Evolutionary conservation across 257 asterid genomes (phyloP), one percentile per base, ranked within the genome.

Genomic region (Euphrasia confusa): DNA sequence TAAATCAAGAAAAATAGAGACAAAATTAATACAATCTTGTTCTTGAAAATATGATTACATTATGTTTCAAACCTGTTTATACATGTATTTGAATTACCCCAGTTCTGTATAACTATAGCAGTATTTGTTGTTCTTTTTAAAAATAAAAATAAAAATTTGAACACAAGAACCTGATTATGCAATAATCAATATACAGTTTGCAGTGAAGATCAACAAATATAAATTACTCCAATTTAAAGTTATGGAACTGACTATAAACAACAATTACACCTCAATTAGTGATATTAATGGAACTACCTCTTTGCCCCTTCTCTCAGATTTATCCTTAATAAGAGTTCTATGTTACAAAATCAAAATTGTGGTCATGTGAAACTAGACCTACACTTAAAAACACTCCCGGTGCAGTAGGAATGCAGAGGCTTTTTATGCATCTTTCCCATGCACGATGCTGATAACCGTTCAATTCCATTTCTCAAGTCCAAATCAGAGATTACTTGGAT

Each of bases 331-430:
- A 62, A 45, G 55, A 59, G 64, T 54, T 54, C 79, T 78, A 84
- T 74, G 86, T 81, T 73, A 80, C 87, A 76, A 70, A 73, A 71
- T 68, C 84, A 78, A 85, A 82, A 80, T 68, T 82, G 83, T 76
- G 72, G 66, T 62, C 70, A 72, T 64, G 57, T 61, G 72, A 74
- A 72, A 74, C 73, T 67, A 65, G 50, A 72, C 66, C 81, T 56
- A 54, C 59, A 68, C 77, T 79, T 59, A n/a, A 33, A 58, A 58
- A 58, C 74, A 69, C 61, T 4, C 74, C 74, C 78, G 10, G 67
- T 68, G n/a, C 50, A 6, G 30, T 24, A 21, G 33, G 32, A 63
- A 33, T 75, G 66, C 72, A 62, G 42, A 65, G 52, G 58, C 70
- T 54, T 60, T 61, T 18, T 21, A 40, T 47, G 68, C 66, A 54